Base-by-base conservation (phyloP, 2,329 filamentous ascomycete species). In the Penicillium nordicum region DNA sequence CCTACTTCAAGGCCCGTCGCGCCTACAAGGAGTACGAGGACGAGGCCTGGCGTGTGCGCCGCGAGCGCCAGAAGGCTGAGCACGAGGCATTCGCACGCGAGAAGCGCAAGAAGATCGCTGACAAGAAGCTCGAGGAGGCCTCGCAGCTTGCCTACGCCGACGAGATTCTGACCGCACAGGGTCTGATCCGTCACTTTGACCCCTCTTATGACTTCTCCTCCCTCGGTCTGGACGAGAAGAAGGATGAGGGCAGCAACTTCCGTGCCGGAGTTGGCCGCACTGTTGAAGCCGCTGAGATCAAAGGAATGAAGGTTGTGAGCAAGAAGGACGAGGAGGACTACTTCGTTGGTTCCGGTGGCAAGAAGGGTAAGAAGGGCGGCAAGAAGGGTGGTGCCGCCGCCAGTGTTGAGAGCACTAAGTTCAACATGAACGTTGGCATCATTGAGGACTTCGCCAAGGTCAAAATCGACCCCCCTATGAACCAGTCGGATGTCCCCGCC, bases 271-370 rank as follows among this genome's bases (percentile, higher is more conserved):
- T 89, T 51, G 85, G 87, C 71, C 88, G 94, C 70, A 96, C 88
- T 59, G 89, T 97, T 27, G 91, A 96, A 67, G 88, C 86, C 67
- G 82, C 87, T n/a, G 87, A 81, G 54, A 82, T 96, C 69, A 96
- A 96, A 83, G 94, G 94, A 57, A 89, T 87, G 67, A 87, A 86
- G 72, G 81, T 97, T 38, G 78, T 90, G 58, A 88, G 88, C 79
- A 97, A 97, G 85, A 87, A 95, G 68, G 89, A 90, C 14, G 90
- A 94, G 46, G 93, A 97, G 41, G 88, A 91, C 62, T 96, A 95
- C 79, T 87, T 94, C 61, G 81, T 82, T 41, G 85, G 85, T 38
- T 79, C 85, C 53, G 88, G 88, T 48, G 86, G 85, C 57, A 90
- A 90, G 82, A 94, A 93, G 82, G 88, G 88, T 64, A 93, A 93